phyloP scores from a whole-genome alignment of 2,329 filamentous ascomycete species.

The Sclerotinia minor region DNA sequence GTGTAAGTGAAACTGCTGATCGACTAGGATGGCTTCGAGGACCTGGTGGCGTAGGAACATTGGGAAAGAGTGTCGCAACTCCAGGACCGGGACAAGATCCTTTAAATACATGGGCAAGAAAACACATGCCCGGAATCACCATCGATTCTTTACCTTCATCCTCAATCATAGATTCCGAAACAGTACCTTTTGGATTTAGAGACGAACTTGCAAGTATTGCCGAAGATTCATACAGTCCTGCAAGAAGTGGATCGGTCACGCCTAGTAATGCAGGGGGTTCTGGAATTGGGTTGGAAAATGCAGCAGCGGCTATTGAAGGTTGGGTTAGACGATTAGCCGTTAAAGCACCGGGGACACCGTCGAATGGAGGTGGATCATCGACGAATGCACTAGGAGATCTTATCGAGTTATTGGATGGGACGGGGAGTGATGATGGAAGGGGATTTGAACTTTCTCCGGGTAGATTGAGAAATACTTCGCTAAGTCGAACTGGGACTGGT shows the following conservation, averaged over 20 bases:
- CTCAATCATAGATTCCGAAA: conserved; percentile 63
- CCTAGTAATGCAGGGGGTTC: conserved; percentile 49
- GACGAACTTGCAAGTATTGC: conserved; percentile 46
- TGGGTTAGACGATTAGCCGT: conserved; percentile 84
- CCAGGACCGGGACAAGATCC: conserved; percentile 83
- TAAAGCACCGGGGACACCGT: conserved; percentile 50
- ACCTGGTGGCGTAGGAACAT: conserved; percentile 84
- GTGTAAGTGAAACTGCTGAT: conserved; percentile 43
- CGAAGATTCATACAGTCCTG: conserved; percentile 42
- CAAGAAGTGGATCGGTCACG: conserved; percentile 41
- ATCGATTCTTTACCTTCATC: conserved; percentile 67
- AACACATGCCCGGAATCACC: conserved; percentile 77
- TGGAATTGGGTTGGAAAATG: conserved; percentile 66
- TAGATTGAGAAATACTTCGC: conserved; percentile 28
- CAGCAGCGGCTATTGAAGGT: conserved; percentile 82
- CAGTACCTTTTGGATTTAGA: conserved; percentile 55
- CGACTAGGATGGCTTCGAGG: conserved; percentile 69
- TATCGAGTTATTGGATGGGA: conserved; percentile 69
- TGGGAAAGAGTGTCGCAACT: conserved; percentile 67
- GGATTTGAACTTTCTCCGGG: conserved; percentile 38
- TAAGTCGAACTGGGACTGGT: conserved; percentile 26
- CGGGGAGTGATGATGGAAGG: conserved; percentile 55
- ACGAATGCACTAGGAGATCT: conserved; percentile 58
- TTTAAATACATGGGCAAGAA: conserved; percentile 79
- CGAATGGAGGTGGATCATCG: conserved; percentile 43